Percentiles rank a stretch among this genome's conserved stretches.
Evolutionary conservation across 2,329 filamentous ascomycete species (phyloP).

Genomic region (Fusarium burgessii): DNA sequence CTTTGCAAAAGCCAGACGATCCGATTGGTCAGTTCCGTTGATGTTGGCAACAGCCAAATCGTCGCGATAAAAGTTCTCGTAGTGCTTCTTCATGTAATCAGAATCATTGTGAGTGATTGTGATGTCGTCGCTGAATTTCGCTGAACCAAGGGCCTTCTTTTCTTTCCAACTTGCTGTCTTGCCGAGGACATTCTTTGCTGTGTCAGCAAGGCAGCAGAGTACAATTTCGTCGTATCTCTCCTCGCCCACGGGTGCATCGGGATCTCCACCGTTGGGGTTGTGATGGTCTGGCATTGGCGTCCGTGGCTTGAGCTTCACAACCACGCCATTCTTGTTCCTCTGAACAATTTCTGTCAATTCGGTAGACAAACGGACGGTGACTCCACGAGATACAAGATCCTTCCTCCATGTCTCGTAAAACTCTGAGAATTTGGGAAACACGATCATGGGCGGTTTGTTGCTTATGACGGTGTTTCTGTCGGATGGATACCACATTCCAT

Average conservation of each 20-base stretch:
- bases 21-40: conserved; percentile 21
- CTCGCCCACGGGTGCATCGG: conserved; percentile 15
- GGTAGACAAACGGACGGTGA: conserved; percentile 10
- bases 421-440: conserved; percentile 30
- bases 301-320: conserved; percentile 21
- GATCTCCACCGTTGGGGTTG: conserved; percentile 27
- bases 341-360: conserved; percentile 31
- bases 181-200: conserved; percentile 24
- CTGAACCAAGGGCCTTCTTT: conserved; percentile 23
- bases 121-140: conserved; percentile 32
- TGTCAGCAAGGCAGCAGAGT: conserved; percentile 30
- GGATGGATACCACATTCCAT: conserved; percentile 35
- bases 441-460: conserved; percentile 32
- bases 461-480: conserved; percentile 20
- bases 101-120: conserved; percentile 33
- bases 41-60: conserved; percentile 26
- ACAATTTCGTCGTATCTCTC: conserved; percentile 29
- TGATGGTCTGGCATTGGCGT: conserved; percentile 27
- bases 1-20: conserved; percentile 25
- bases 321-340: conserved; percentile 16
- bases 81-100: conserved; percentile 34
- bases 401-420: conserved; percentile 23
- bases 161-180: conserved; percentile 32
- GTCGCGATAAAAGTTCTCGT: conserved; percentile 30
- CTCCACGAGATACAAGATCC: conserved; percentile 24